phyloP scores from a whole-genome alignment of 352 stramenopile genomes.

The Plasmopara muralis region DNA sequence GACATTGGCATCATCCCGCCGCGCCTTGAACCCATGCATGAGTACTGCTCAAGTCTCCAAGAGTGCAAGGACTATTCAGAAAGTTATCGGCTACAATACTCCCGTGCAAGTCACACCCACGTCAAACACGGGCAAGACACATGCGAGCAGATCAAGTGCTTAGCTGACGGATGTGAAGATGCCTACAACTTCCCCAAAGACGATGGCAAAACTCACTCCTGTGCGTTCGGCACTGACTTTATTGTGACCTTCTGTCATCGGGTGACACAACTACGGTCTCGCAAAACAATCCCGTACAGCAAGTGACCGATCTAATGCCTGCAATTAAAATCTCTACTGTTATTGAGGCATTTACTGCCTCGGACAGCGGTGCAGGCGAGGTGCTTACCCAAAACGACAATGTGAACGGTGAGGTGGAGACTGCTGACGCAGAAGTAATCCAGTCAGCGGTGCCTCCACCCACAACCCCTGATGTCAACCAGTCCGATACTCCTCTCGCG shows the following conservation, averaged over 20 bases:
- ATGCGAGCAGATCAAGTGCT: conserved; percentile 52
- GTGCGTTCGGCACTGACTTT: conserved; percentile 51
- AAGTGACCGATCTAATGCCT: not conserved
- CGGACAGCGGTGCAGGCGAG: conserved; percentile 14
- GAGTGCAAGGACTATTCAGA: conserved; percentile 61
- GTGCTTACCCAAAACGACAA: conserved; percentile 18
- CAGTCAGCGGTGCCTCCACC: conserved; percentile 8
- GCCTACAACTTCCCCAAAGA: conserved; percentile 67
- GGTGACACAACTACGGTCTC: conserved; percentile 10
- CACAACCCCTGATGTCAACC: conserved; percentile 10
- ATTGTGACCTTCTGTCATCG: conserved; percentile 58
- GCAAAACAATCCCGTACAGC: conserved; percentile 4
- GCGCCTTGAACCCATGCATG: conserved; percentile 36
- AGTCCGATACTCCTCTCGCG: conserved; percentile 6
- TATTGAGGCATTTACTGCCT: conserved; percentile 9
- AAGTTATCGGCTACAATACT: conserved; percentile 62
- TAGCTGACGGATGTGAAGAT: conserved; percentile 47
- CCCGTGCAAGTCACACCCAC: conserved; percentile 44
- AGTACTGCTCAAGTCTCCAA: conserved; percentile 54
- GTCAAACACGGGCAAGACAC: conserved; percentile 53
- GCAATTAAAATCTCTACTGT: not conserved
- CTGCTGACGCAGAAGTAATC: conserved; percentile 8
- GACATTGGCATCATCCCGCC: conserved; percentile 71
- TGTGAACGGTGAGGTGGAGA: conserved; percentile 13
- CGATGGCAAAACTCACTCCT: conserved; percentile 70